Base-by-base conservation (phyloP, 805 yeast genomes). In the Myxozyma udenii region DNA sequence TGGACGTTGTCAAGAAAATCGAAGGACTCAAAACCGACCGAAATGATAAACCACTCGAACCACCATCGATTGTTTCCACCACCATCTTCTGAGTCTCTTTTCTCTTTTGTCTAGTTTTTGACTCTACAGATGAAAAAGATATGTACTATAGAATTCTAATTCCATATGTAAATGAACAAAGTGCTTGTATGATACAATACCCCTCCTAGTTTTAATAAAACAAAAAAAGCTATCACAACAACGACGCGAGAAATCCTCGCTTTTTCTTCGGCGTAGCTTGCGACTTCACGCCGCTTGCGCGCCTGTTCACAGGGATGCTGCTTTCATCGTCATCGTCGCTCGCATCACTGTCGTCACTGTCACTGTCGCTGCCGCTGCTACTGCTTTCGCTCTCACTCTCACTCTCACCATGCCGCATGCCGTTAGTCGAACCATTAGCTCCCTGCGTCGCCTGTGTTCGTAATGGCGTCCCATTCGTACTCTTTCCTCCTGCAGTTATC, bases 1-100 rank as follows among this genome's bases (percentile, higher is more conserved):
- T 74, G 63, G 74, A 75, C 3, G 68, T 78, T 14, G 80, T 79
- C 25, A 71, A 78, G 48, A 68, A 67, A 46, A 70, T 79, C 39
- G 83, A 78, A 59, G 66, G 70, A 45, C 66, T 73, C 49, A 74
- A 68, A 40, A 75, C 75, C 46, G 78, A 77, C 41, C 69, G 53
- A n/a, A 32, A 37, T 23, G 83, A 79, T 60, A 70, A 68, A 55
- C 83, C 83, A 2, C 46, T 53, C 16, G 65, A 66, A n/a, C 71
- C 71, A 16, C 68, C 70, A 1, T 42, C 48, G 3, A 53, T 55
- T 18, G 49, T 55, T 24, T 53, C 58, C 19, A 30, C 47, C 4
- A 48, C 53, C 5, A 30, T 53, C 4, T 28, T 55, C 35, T 53
- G 41, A 40, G 28, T 11, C 37, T 26, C 6, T 12, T 25, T 3